Percentiles rank a stretch among this genome's conserved stretches.
Conservation (phyloP, 768 basidiomycete genomes). For the Serendipita sp. region DNA sequence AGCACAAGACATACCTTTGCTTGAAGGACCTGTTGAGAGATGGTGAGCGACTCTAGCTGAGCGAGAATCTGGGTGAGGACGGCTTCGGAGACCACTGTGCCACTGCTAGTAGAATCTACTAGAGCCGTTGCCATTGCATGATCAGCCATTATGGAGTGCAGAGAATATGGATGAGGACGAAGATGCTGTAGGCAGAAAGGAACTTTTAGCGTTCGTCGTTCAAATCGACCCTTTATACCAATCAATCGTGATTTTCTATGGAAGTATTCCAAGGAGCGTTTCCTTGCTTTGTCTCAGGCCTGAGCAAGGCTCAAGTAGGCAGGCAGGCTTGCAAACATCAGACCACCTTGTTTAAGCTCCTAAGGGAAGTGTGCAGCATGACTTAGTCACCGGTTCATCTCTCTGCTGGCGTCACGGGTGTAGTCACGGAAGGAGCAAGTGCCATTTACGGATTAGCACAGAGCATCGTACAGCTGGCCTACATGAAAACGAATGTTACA, state of each 20-base stretch:
- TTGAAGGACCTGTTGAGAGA: constrained; percentile 61
- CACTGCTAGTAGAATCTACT: neutral
- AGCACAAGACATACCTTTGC: constrained; percentile 41
- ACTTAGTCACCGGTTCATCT: no score
- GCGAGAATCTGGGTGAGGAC: constrained; percentile 55
- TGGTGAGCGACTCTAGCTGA: constrained; percentile 53
- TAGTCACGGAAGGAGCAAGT: no score
- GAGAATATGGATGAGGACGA: neutral
- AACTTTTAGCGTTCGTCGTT: neutral
- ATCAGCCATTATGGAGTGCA: neutral
- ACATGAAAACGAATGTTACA: no score
- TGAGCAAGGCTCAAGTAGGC: neutral
- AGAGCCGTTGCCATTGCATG: neutral
- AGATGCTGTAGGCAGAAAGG: neutral
- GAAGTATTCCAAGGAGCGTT: neutral
- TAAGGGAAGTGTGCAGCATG: no score
- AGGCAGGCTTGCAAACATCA: no score
- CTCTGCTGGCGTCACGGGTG: no score
- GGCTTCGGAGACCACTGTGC: constrained; percentile 25
- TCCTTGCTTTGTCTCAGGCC: neutral
- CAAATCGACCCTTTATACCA: neutral
- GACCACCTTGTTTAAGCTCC: no score
- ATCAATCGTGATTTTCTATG: neutral
- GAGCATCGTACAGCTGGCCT: no score
- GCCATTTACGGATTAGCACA: no score